Base-by-base conservation (phyloP, 495 filamentous ascomycete genomes). In the Daldinia bambusicola region DNA sequence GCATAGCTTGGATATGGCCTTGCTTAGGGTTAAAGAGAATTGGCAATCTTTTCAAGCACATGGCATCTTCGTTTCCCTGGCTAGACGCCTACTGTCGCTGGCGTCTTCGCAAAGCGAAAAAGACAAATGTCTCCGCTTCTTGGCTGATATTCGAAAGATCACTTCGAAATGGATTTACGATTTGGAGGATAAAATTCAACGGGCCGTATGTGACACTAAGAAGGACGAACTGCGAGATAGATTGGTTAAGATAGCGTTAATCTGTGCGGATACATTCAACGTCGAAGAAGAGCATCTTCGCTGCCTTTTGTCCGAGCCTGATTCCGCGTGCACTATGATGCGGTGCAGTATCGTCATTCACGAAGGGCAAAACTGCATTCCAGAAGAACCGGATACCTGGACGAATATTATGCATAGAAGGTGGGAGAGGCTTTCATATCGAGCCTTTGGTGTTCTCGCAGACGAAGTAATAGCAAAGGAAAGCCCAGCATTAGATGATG, bases 11-110 rank as follows among this genome's bases (percentile, higher is more conserved):
- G 4, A 65, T 0, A 59, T 78, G 1, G 72, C 70, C 0, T 38
- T 76, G 5, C 38, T 55, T 7, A 74, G 76, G 18, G 74, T 85
- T 14, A 72, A 81, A 69, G 80, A 80, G 12, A 89, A 88, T 55
- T 89, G 86, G 86, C 74, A 84, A 52, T 81, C 77, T 8, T 75
- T 74, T 9, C 67, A 79, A 32, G 84, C 79, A 6, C 74, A 84
- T 0, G 63, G 76, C 32, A 72, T 66, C 0, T 78, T 87, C 31
- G 77, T 84, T 10, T 38, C 66, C 7, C 58, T 86, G 13, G 60
- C 76, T 0, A 55, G 72, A 14, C 76, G 80, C 48, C 50, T 87
- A 3, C 55, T 84, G 6, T 80, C 82, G 0, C 69, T 84, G 0
- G 77, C 76, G 1, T 31, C 67, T 6, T 52, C 22, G 13, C 34